These are phyloP conservation scores for Forsythia viridissima DNA, from an alignment of 257 asterid species.

Conservation along the genomic window DNA sequence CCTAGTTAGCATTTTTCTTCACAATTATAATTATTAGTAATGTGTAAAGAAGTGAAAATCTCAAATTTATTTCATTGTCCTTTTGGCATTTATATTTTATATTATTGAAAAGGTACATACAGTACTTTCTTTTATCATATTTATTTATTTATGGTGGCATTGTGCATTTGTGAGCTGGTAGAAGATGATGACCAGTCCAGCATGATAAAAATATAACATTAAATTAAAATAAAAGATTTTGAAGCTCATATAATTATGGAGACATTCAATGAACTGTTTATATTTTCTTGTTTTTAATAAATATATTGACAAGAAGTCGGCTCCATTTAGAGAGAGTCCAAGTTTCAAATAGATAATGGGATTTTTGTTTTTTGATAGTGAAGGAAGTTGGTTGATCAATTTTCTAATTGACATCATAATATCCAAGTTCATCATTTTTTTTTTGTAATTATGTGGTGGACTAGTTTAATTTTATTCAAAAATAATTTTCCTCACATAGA, in stretches of 20 bases:
- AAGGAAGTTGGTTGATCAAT: constrained; percentile 5
- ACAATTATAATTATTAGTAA: not conserved
- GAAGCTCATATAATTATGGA: constrained; percentile 15
- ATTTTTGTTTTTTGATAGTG: constrained; percentile 5
- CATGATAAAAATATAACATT: not conserved
- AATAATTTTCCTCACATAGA: not conserved
- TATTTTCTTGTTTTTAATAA: constrained; percentile 20
- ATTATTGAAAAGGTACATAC: no score
- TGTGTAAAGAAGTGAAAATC: constrained; percentile 20
- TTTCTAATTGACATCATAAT: not conserved
- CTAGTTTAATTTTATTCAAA: not conserved
- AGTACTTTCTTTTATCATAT: no score
- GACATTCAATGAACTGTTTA: constrained; percentile 18
- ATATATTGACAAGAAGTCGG: constrained; percentile 13
- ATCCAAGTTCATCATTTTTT: not conserved
- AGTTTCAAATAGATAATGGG: not conserved
- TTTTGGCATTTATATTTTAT: no score
- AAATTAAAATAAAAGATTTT: constrained; percentile 4
- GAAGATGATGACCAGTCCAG: constrained; percentile 26
- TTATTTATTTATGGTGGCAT: not conserved
- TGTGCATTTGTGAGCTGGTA: constrained; percentile 11
- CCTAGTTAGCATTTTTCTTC: constrained; percentile 15
- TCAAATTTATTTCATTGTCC: no score
- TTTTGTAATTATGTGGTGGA: not conserved
- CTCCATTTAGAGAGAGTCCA: constrained; percentile 7